Evolutionary conservation across 352 stramenopile genomes (phyloP), one percentile per base, ranked within the genome.

Genomic region (Globisporangium megalacanthum): DNA sequence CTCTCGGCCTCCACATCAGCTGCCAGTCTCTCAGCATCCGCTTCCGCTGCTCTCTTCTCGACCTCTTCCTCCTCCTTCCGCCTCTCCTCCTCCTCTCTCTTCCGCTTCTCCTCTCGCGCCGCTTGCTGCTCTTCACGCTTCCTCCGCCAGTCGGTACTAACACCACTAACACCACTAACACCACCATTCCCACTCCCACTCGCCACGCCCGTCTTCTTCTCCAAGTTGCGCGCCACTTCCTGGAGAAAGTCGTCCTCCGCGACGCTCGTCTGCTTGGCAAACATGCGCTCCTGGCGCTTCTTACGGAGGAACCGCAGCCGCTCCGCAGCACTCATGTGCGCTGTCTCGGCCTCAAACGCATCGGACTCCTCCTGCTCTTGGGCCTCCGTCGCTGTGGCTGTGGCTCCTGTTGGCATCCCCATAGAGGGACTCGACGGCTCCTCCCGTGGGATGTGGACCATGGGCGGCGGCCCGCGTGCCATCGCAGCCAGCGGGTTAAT

Each of bases 171-270:
- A 46, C 68, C 68, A 73, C 25, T 70, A 29, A 29, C 25, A 29
- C 25, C 25, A 29, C 2, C 25, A 29, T 4, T 4, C 4, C 25
- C 25, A 29, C 2, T 29, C 1, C 25, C 25, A 37, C 62, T 61
- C 29, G 62, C 60, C 29, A 62, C 41, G 51, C 69, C 51, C 7
- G 15, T 55, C 45, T 88, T 89, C 53, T 86, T 87, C 65, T 84
- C 80, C 79, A 86, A 84, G 54, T 89, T 89, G 14, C 58, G 76
- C 29, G 68, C 71, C 41, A 86, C 73, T 56, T 89, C 79, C 10
- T 71, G 66, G 71, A 89, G 79, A 48, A 89, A 89, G 42, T 86
- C 77, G 49, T 89, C 77, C 1, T 69, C 61, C 4, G 68, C 54
- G 13, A 80, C 62, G 25, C 35, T 39, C 35, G 35, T 39, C 35